Percentiles rank a stretch among this genome's conserved stretches.
Conservation (phyloP, 306 rosid genomes). For the Gastrolobium bilobum region DNA sequence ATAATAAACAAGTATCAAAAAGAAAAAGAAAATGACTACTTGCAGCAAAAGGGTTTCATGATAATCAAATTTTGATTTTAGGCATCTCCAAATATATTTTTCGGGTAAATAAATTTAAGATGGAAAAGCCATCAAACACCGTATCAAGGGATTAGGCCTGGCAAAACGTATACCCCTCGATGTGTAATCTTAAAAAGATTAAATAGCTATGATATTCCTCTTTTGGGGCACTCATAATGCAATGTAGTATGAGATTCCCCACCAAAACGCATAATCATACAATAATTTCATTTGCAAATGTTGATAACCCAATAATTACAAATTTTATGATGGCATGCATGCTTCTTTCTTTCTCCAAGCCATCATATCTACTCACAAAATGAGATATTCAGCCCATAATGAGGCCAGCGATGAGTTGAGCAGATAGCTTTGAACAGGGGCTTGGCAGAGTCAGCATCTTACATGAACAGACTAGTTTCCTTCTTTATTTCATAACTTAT, state of each 20-base stretch:
- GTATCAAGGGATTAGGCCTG: no score
- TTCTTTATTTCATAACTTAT: conserved; percentile 38
- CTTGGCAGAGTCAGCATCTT: not conserved
- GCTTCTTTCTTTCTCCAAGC: conserved; percentile 21
- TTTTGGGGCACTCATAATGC: not conserved
- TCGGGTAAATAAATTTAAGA: no score
- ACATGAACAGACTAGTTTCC: conserved; percentile 18
- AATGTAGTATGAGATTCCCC: not conserved
- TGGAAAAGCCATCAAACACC: no score
- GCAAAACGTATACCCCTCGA: no score
- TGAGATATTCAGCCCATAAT: not conserved
- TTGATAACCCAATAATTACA: conserved; percentile 45
- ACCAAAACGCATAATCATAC: not conserved
- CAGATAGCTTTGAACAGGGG: conserved; percentile 6
- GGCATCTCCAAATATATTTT: no score
- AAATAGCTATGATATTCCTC: no score
- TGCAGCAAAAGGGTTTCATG: no score
- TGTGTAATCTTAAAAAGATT: no score
- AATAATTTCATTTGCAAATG: conserved; percentile 6
- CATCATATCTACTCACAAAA: conserved; percentile 31
- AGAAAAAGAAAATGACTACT: no score
- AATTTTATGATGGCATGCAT: not conserved
- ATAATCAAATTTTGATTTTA: no score
- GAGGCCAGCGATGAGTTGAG: conserved; percentile 14
- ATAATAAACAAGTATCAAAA: no score